phyloP scores from a whole-genome alignment of 2,329 filamentous ascomycete species.

The Thelonectria discophora region DNA sequence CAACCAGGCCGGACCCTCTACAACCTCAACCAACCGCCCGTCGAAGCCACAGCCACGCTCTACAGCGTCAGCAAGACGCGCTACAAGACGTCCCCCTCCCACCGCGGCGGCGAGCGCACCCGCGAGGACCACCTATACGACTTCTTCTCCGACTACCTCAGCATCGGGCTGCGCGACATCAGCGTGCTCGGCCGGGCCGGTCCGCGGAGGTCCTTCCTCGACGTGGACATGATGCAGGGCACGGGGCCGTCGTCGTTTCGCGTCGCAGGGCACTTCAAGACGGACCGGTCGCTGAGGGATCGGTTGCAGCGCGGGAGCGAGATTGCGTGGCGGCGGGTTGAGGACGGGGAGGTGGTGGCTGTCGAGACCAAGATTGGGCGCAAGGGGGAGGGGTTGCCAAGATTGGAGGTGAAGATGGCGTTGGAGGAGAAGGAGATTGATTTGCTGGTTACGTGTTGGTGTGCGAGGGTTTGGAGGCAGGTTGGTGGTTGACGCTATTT shows the following conservation, averaged over 20 bases:
- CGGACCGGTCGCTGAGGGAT: slow-evolving; percentile 29
- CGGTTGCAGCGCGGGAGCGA: slow-evolving; percentile 36
- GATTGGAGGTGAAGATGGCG: slow-evolving; percentile 33
- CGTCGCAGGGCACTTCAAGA: slow-evolving; percentile 38
- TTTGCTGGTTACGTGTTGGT: slow-evolving; percentile 43
- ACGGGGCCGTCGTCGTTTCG: slow-evolving; percentile 32
- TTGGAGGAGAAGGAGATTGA: slow-evolving; percentile 42
- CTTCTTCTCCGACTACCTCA: slow-evolving; percentile 31
- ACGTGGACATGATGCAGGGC: slow-evolving; percentile 32
- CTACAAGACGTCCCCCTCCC: slow-evolving; percentile 30
- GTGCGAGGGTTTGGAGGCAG: slow-evolving; percentile 42
- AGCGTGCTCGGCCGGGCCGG: slow-evolving; percentile 34
- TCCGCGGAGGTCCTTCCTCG: slow-evolving; percentile 33
- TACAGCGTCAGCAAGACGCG: slow-evolving; percentile 42
- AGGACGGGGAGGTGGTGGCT: slow-evolving; percentile 33
- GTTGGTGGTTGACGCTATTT: slow-evolving; percentile 20
- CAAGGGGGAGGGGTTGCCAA: slow-evolving; percentile 32
- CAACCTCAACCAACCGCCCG: slow-evolving; percentile 38
- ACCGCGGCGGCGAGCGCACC: slow-evolving; percentile 25
- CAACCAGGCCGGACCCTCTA: slow-evolving; percentile 36
- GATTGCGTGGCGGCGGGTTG: slow-evolving; percentile 38
- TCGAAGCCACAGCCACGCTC: slow-evolving; percentile 25
- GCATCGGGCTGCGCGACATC: slow-evolving; percentile 16
- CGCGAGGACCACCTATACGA: slow-evolving; percentile 44
- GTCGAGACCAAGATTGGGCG: slow-evolving; percentile 39